Evolutionary conservation across 164 flowering plant species (phyloP), one percentile per base, ranked within the genome.

Genomic region (Kingdonia uniflora): DNA sequence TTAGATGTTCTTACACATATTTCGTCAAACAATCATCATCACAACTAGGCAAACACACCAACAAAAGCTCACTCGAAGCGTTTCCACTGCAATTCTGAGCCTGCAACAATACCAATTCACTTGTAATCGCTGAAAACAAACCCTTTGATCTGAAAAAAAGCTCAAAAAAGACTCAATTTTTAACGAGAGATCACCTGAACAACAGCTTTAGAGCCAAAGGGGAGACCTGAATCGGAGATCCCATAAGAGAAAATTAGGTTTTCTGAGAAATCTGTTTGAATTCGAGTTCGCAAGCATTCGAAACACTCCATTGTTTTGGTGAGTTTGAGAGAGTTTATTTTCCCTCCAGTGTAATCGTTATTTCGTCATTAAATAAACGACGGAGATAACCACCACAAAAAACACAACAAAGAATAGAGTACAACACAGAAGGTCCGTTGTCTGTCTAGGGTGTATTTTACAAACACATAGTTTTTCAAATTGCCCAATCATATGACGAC

Each of bases 171-270:
- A 16, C 29, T 13, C 5, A 45, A 45, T 12, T 6, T 12, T 14
- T 1, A 48, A 1, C 1, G 52, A 46, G 12, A 46, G 24, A 40
- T 35, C n/a, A 40, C 95, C 84, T 91, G 82, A 61, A 88, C 83
- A 33, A 85, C 74, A 22, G 96, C 96, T 5, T 61, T 54, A 52
- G 81, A 79, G 25, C 67, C 79, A 45, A 84, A 76, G 14, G 98
- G 96, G 35, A 85, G 74, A 55, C 76, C 66, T 2, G 85, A 85
- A 69, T 73, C 74, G 59, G 94, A 44, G 64, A 85, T 41, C 22
- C 82, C 88, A 59, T 79, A 74, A 39, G 60, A 70, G 73, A 87
- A 79, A 50, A 60, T 42, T 45, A 85, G 54, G 40, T 71, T 68
- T 45, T 70, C 79, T 7, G 95, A 79, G 73, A 79, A 80, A 68